Conservation (phyloP, 2,329 filamentous ascomycete genomes). For the Dothideomycetes sp. region DNA sequence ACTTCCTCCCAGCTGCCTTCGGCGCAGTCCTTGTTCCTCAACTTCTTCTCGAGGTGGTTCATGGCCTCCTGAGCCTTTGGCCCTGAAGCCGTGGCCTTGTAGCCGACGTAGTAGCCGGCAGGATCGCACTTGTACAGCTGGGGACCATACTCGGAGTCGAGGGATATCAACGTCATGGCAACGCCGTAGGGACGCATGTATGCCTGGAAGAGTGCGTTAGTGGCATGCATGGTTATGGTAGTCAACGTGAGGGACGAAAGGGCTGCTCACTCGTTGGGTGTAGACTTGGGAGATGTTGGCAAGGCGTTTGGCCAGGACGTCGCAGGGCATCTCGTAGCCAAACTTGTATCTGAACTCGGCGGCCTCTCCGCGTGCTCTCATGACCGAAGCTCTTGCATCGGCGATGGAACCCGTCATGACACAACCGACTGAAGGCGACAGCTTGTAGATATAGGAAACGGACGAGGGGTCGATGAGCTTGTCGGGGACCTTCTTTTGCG, state of each 20-base stretch:
- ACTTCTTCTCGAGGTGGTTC: conserved; percentile 98
- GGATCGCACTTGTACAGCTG: conserved; percentile 98
- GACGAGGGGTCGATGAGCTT: conserved; percentile 97
- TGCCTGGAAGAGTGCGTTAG: conserved; percentile 45
- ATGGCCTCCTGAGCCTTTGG: conserved; percentile 98
- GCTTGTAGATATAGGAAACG: conserved; percentile 93
- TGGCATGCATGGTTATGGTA: too few species aligned
- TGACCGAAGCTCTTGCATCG: conserved; percentile 86
- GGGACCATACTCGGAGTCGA: conserved; percentile 85
- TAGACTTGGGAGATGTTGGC: conserved; percentile 99
- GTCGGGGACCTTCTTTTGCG: conserved; percentile 99
- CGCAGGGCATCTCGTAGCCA: conserved; percentile 98
- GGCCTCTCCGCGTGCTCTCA: conserved; percentile 87
- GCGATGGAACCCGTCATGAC: conserved; percentile 99
- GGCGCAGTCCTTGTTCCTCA: conserved; percentile 96
- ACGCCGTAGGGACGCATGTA: conserved; percentile 98
- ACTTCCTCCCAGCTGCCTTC: conserved; percentile 95
- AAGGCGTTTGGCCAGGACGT: conserved; percentile 89
- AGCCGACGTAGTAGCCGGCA: conserved; percentile 94
- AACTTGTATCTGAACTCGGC: conserved; percentile 98
- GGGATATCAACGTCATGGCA: conserved; percentile 85
- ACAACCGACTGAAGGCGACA: conserved; percentile 92
- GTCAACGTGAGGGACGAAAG: too few species aligned
- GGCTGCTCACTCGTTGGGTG: conserved; percentile 70
- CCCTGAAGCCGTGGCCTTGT: conserved; percentile 94